Evolutionary conservation across 2,329 filamentous ascomycete genomes (phyloP), one percentile per base, ranked within the genome.

Genomic region (Verticillium zaregamsianum): DNA sequence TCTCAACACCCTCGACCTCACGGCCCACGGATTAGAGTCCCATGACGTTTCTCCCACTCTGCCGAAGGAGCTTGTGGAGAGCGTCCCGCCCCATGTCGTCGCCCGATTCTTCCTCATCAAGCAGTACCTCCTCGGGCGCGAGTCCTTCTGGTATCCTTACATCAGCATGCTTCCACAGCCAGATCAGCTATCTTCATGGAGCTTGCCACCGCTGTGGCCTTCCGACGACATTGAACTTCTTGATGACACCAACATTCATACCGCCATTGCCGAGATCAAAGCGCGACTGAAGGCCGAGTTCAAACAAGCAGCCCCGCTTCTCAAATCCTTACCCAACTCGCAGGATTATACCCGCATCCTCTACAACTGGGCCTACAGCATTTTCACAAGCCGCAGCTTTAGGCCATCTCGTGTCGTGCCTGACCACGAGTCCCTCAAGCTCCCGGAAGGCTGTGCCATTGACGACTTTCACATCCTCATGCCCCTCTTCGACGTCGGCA

Each of bases 401-500:
- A 79, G 85, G 2, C 83, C 86, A 0, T 85, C 83, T 3, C 78
- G 86, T n/a, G 79, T 88, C 58, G 72, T 88, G 5, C 76, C 82
- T 0, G 64, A 75, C 20, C 67, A 61, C 57, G 60, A 57, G 1
- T 62, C 63, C 32, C 69, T 77, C 3, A 69, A 74, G 0, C 68
- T 77, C 3, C 71, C 76, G 0, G 61, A 73, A 3, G 75, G 76
- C 35, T 78, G 80, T 58, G 71, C 74, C 5, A 70, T 80, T 4
- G 85, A 89, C 59, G 84, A 86, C 67, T 88, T 90, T 62, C 89
- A 88, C 1, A 80, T 92, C 8, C 77, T 93, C 5, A 78, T 92
- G 37, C 90, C 90, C 1, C 77, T 92, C 3, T 83, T 91, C 61
- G 90, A 93, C 69, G 80, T 92, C 32, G 86, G 85, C 12, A 93